Evolutionary conservation across 2,329 filamentous ascomycete species (phyloP), one percentile per base, ranked within the genome.

Genomic region (Fonsecaea monophora): DNA sequence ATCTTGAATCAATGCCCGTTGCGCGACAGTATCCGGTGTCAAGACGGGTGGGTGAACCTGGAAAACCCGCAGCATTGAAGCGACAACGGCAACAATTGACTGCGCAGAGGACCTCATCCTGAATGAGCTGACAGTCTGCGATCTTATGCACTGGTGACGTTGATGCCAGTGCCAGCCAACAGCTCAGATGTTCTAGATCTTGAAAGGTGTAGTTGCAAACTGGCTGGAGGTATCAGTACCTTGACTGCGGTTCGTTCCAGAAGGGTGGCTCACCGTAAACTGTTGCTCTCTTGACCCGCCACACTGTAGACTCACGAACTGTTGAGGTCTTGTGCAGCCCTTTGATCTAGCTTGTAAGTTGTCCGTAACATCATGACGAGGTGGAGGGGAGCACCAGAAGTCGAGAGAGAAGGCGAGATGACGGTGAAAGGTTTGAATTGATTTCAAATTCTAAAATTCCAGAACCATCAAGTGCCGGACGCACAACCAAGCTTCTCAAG

Each of bases 11-110:
- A 37, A 15, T 34, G 30, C 15, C 30, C 25, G 6, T 7, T 60
- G 30, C n/a, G 30, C 4, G 6, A 37, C 8, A 6, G 10, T 18
- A 4, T 13, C 40, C 35, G 57, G 57, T 12, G 57, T 34, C 30
- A 60, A n/a, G 25, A 38, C 21, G 45, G 57, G 57, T 4, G 57
- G 25, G 7, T 30, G 21, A 3, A 60, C 57, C 15, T 60, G 57
- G 18, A 60, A 60, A n/a, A 60, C 57, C 13, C 57, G 30, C 8
- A 60, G 57, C n/a, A 60, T 40, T 9, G 57, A 50, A 1, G 57
- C n/a, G 32, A 34, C 32, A 10, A 34, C 30, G 21, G 40, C 57
- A 35, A 45, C 38, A 13, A 53, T 34, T 34, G 57, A 42, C n/a
- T 34, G 40, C 18, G 45, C 10, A 25, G 45, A 50, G 1, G 21